Evolutionary conservation across 805 yeast genomes (phyloP).

Genomic region (Lipomyces orientalis): DNA sequence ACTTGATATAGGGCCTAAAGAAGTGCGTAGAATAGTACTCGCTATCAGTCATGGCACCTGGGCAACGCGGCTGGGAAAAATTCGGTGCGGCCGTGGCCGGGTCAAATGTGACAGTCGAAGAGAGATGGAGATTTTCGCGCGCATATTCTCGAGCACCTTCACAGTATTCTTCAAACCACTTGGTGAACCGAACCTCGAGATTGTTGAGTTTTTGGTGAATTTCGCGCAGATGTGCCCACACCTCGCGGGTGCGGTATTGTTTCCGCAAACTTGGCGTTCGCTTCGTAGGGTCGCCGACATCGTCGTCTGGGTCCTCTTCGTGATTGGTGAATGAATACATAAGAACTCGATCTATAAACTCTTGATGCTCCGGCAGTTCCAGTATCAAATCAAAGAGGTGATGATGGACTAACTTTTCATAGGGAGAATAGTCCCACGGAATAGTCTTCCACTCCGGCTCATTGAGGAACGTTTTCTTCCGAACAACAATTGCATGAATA

Average conservation of each 20-base stretch:
- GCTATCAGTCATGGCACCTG: background rate
- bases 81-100: constrained; percentile 5
- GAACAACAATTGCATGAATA: background rate
- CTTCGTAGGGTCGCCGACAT: background rate
- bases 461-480: background rate
- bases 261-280: constrained; percentile 9
- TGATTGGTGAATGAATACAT: constrained; percentile 5
- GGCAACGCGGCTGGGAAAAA: constrained; percentile 10
- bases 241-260: constrained; percentile 4
- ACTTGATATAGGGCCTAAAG: constrained; percentile 18
- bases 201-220: background rate
- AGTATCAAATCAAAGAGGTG: constrained; percentile 8
- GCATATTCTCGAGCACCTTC: constrained; percentile 1
- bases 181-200: constrained; percentile 8
- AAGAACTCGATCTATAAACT: constrained; percentile 8
- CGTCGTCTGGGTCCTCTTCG: background rate
- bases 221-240: constrained; percentile 3
- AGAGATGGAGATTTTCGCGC: background rate
- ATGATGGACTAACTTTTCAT: constrained; percentile 4
- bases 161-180: constrained; percentile 10
- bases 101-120: constrained; percentile 6
- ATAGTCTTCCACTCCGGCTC: constrained; percentile 14
- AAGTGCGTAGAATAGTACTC: constrained; percentile 25
- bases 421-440: constrained; percentile 7
- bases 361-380: constrained; percentile 21